phyloP scores from a whole-genome alignment of 2,329 filamentous ascomycete species.

The Metarhizium humberi region DNA sequence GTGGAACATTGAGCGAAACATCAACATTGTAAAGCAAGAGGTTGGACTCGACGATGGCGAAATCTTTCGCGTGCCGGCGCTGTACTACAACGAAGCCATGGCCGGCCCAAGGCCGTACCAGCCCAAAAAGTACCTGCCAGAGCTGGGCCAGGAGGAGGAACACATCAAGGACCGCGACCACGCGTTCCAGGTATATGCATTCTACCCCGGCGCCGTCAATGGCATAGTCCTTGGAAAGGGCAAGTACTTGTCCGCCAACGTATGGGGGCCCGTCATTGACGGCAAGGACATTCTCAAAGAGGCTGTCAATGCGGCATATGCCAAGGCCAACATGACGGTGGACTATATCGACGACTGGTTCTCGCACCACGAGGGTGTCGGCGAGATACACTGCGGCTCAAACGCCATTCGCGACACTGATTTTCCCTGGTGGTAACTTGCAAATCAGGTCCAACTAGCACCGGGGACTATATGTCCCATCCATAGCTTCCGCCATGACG shows the following conservation, averaged over 20 bases:
- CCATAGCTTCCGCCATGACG: too few species aligned
- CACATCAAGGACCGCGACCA: neutral
- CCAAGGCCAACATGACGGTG: too few species aligned
- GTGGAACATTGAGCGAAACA: constrained; percentile 10
- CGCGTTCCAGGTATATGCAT: constrained; percentile 6
- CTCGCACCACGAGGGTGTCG: too few species aligned
- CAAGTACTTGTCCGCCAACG: constrained; percentile 12
- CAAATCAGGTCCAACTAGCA: too few species aligned
- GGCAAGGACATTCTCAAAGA: too few species aligned
- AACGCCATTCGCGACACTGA: too few species aligned
- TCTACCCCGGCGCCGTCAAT: constrained; percentile 14
- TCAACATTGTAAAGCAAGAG: constrained; percentile 13
- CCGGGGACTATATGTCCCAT: too few species aligned
- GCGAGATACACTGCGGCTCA: too few species aligned
- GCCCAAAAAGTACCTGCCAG: neutral
- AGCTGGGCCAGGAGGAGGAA: neutral
- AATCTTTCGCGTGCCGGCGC: constrained; percentile 13
- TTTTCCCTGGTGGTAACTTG: too few species aligned
- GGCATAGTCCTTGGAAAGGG: constrained; percentile 12
- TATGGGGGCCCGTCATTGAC: constrained; percentile 5
- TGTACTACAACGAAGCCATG: constrained; percentile 8
- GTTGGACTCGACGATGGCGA: constrained; percentile 12
- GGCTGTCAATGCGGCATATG: too few species aligned
- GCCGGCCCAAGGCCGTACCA: neutral
- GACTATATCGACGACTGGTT: too few species aligned